A percentile compares a stretch with the other conserved stretches of the same genome.
Evolutionary conservation across 257 asterid species (phyloP).

Genomic region (Solanum pennellii): DNA sequence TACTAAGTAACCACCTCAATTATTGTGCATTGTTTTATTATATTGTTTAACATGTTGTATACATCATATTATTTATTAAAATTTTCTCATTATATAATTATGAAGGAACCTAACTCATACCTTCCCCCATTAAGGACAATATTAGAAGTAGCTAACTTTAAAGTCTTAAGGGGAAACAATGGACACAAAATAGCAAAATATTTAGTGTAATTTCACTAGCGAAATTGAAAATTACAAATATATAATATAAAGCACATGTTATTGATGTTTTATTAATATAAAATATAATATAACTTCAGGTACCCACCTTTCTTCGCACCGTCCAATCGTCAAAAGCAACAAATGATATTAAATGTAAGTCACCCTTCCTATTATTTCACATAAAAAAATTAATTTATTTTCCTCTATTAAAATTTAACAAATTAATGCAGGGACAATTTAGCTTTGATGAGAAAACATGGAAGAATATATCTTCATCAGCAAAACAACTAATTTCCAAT

Average conservation of each 20-base stretch:
- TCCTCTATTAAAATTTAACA: background rate
- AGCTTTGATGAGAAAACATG: slow-evolving; percentile 85
- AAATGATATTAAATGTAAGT: slow-evolving; percentile 56
- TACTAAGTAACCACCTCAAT: background rate
- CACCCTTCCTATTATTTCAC: background rate
- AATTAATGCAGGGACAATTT: slow-evolving; percentile 43
- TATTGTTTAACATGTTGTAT: background rate
- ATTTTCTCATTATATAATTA: background rate
- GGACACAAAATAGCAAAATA: no score
- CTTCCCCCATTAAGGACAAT: background rate
- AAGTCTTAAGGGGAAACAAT: background rate
- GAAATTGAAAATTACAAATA: no score
- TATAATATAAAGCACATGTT: background rate
- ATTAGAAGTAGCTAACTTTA: background rate
- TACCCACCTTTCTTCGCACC: slow-evolving; percentile 79
- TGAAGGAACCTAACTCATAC: background rate
- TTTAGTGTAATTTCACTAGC: no score
- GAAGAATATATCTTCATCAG: slow-evolving; percentile 77
- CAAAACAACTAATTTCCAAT: slow-evolving; percentile 51
- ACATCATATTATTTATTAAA: no score
- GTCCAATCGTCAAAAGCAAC: slow-evolving; percentile 65
- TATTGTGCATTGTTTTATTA: background rate
- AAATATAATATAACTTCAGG: slow-evolving; percentile 12
- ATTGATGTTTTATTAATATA: background rate
- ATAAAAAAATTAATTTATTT: background rate